Evolutionary conservation across 164 flowering plant species (phyloP).

Genomic region (Malania oleifera): DNA sequence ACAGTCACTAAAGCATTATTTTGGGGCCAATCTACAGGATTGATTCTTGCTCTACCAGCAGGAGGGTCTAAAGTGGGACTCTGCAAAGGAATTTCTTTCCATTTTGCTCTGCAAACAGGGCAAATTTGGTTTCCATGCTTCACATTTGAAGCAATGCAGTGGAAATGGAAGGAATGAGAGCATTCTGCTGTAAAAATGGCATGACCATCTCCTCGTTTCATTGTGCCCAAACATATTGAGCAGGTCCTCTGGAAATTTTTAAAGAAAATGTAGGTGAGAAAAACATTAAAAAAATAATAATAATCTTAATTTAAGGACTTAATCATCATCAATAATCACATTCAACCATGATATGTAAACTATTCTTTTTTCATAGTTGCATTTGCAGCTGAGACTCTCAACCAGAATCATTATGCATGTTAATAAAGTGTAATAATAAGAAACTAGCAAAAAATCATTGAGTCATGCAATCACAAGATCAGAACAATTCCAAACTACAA

Average conservation of each 20-base stretch:
- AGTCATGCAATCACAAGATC: too few relatives aligned
- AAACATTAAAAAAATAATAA: not conserved
- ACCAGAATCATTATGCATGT: too few relatives aligned
- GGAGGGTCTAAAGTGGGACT: slow-evolving; percentile 32
- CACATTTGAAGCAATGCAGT: slow-evolving; percentile 61
- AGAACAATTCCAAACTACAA: too few relatives aligned
- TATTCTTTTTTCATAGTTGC: too few relatives aligned
- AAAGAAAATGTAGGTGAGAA: not conserved
- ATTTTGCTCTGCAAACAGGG: slow-evolving; percentile 61
- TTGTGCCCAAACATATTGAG: slow-evolving; percentile 51
- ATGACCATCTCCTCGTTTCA: slow-evolving; percentile 54
- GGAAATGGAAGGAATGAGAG: slow-evolving; percentile 68
- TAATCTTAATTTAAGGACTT: too few relatives aligned
- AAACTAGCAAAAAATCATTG: too few relatives aligned
- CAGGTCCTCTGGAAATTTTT: slow-evolving; percentile 41
- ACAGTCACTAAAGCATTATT: slow-evolving; percentile 36
- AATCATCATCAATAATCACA: too few relatives aligned
- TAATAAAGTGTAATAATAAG: too few relatives aligned
- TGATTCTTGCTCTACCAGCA: slow-evolving; percentile 27
- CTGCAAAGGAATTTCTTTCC: slow-evolving; percentile 60
- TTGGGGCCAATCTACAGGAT: slow-evolving; percentile 34
- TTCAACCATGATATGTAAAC: too few relatives aligned
- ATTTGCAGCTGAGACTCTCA: too few relatives aligned
- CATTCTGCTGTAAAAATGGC: slow-evolving; percentile 72
- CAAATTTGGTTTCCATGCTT: slow-evolving; percentile 64